A percentile compares a stretch with the other conserved stretches of the same genome.
Conservation (phyloP, 805 yeast species). For the Lipomyces sp. region DNA sequence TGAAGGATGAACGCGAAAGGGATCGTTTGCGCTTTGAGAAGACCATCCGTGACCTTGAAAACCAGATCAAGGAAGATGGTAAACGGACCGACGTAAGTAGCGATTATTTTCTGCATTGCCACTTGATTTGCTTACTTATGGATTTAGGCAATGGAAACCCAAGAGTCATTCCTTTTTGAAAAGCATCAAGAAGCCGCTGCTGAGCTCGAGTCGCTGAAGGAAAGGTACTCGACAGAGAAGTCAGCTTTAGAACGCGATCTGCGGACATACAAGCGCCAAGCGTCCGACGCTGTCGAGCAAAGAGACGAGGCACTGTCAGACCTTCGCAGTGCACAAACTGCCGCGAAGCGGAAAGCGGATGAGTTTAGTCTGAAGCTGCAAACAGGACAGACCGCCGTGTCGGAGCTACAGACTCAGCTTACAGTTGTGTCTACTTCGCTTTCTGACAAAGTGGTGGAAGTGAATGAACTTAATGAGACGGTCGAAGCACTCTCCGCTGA, state of each 20-base stretch:
- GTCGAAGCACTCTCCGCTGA: slow-evolving; percentile 33
- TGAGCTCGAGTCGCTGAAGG: slow-evolving; percentile 34
- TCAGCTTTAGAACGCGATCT: slow-evolving; percentile 34
- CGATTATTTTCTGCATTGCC: too few relatives aligned
- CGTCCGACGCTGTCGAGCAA: slow-evolving; percentile 31
- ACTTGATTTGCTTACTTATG: too few relatives aligned
- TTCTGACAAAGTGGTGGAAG: slow-evolving; percentile 28
- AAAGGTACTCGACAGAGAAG: slow-evolving; percentile 31
- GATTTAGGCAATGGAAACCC: slow-evolving; percentile 39
- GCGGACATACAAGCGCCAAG: slow-evolving; percentile 41
- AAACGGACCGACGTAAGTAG: slow-evolving; percentile 35
- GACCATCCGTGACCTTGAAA: slow-evolving; percentile 34
- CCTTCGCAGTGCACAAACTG: slow-evolving; percentile 8
- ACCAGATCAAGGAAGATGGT: slow-evolving; percentile 36
- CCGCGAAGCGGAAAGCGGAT: slow-evolving; percentile 28
- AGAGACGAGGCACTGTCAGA: slow-evolving; percentile 33
- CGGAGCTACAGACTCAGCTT: slow-evolving; percentile 37
- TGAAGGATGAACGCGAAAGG: slow-evolving; percentile 43
- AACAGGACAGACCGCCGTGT: slow-evolving; percentile 33
- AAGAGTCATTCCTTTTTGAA: slow-evolving; percentile 41
- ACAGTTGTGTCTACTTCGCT: slow-evolving; percentile 18
- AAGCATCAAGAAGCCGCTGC: slow-evolving; percentile 37
- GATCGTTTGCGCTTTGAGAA: slow-evolving; percentile 38
- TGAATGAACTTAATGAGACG: slow-evolving; percentile 37
- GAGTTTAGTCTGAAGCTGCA: slow-evolving; percentile 26